Evolutionary conservation across 2,329 filamentous ascomycete genomes (phyloP), one percentile per base, ranked within the genome.

Genomic region (Colletotrichum orchidophilum): DNA sequence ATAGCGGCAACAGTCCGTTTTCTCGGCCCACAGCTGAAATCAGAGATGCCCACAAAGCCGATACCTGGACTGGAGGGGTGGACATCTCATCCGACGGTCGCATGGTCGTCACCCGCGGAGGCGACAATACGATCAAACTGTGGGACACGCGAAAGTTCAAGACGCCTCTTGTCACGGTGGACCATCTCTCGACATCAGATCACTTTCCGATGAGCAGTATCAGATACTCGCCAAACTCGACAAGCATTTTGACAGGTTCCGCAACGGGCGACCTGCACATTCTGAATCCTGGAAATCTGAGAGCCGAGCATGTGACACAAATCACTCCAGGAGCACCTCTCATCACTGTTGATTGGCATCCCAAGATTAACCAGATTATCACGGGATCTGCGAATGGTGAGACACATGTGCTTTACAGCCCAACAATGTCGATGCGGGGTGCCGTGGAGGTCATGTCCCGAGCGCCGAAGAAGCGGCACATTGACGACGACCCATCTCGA

Each of bases 81-180:
- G 95, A 97, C 77, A 93, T 99, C 76, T 98, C 96, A 75, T 86
- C 91, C 0, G 96, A 98, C 80, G 96, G 96, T 11, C 90, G 96
- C 70, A 92, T 98, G 84, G 90, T 98, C 3, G 92, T 98, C 8
- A 97, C 95, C 1, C 88, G 95, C 75, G 96, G 96, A 66, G 96
- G 95, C 61, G 96, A 99, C 81, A 91, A 97, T 78, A 88, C 93
- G 2, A 96, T 99, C 81, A 98, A 98, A 83, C 87, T 98, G 2
- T 99, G 96, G 96, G 96, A 99, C 80, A 97, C 92, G 3, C 91
- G 96, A 70, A 98, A 98, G 78, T 97, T 99, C 86, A 98, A 96
- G 80, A 87, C 92, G 68, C 94, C 96, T 4, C 88, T 99, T 15
- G 94, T 94, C 58, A 93, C 91, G 1, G 90, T 94, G 18, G 84